A percentile compares a stretch with the other conserved stretches of the same genome.
Evolutionary conservation across 176 grass and related monocot genomes (phyloP).

Genomic region (Musa troglodytarum): DNA sequence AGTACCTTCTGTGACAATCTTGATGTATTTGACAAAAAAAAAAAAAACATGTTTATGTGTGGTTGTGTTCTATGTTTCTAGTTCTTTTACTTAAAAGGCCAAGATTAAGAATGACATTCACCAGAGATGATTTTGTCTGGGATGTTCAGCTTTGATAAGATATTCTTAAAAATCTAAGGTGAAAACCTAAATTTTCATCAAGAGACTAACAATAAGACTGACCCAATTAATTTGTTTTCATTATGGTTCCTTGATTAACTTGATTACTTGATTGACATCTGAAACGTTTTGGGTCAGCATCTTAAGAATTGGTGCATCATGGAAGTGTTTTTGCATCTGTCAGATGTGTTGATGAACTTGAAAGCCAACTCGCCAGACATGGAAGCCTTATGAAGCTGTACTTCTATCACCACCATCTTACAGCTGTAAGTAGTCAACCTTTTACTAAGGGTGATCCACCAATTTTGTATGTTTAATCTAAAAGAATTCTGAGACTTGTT

Average conservation of each 20-base stretch:
- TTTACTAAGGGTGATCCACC: constrained; percentile 8
- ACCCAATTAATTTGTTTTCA: neutral
- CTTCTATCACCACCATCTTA: constrained; percentile 99
- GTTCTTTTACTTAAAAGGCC: too few species aligned
- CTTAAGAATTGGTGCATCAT: neutral
- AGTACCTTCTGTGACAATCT: neutral
- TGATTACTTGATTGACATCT: neutral
- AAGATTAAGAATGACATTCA: neutral
- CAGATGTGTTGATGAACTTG: constrained; percentile 98
- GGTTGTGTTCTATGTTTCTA: neutral
- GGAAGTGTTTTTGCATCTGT: constrained; percentile 15
- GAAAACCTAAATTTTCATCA: neutral
- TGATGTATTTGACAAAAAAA: neutral
- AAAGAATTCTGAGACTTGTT: neutral
- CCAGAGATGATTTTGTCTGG: neutral
- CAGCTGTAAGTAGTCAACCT: constrained; percentile 55
- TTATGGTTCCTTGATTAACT: neutral
- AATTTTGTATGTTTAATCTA: neutral
- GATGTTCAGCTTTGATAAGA: neutral
- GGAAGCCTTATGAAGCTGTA: constrained; percentile 96
- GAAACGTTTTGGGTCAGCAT: neutral
- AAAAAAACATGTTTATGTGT: neutral
- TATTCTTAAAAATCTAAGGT: neutral
- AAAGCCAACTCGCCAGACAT: constrained; percentile 78
- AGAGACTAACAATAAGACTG: neutral